phyloP scores from a whole-genome alignment of 306 rosid species.

The Astragalus glycyphyllos region DNA sequence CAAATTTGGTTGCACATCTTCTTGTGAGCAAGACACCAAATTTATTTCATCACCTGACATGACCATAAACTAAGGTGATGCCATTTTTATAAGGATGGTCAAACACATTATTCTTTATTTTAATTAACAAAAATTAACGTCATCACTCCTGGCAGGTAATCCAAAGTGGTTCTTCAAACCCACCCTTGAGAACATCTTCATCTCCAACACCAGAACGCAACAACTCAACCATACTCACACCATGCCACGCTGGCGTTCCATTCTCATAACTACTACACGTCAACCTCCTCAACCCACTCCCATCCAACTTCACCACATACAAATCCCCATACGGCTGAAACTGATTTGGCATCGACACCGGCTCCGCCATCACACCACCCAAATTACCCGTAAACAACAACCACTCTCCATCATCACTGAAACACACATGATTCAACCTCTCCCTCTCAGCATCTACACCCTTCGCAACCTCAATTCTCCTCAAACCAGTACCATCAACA shows the following conservation, averaged over 20 bases:
- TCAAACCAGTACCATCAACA: slow-evolving; percentile 65
- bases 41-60: no score
- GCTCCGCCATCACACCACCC: slow-evolving; percentile 72
- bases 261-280: slow-evolving; percentile 73
- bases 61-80: no score
- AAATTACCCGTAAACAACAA: slow-evolving; percentile 67
- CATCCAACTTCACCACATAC: slow-evolving; percentile 63
- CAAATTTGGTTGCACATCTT: no score
- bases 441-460: slow-evolving; percentile 54
- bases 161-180: slow-evolving; percentile 76
- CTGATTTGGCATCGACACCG: slow-evolving; percentile 75
- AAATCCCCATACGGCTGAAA: slow-evolving; percentile 89
- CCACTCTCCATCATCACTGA: slow-evolving; percentile 74
- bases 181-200: slow-evolving; percentile 50
- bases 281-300: slow-evolving; percentile 74
- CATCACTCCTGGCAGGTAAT: slow-evolving; percentile 34
- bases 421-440: slow-evolving; percentile 83
- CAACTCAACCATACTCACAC: slow-evolving; percentile 10
- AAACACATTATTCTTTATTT: no score
- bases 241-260: slow-evolving; percentile 76
- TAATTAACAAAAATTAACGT: background rate
- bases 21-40: no score
- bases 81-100: no score
- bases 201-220: slow-evolving; percentile 27
- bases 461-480: slow-evolving; percentile 68